phyloP scores from a whole-genome alignment of 1,284 basidiomycete genomes.

The Paramarasmius palmivorus region DNA sequence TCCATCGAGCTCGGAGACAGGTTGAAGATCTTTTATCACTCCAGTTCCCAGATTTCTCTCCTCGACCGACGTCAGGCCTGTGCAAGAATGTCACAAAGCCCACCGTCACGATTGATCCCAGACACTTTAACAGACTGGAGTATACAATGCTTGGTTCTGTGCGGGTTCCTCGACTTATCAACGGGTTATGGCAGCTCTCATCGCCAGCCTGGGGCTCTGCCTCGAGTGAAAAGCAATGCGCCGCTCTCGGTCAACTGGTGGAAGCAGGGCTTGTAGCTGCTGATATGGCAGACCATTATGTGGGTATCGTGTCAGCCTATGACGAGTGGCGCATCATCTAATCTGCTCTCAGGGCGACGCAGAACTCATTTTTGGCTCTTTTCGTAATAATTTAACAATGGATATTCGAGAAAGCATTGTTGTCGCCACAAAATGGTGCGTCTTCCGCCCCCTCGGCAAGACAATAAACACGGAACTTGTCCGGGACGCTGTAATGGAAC shows the following conservation, averaged over 20 bases:
- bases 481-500: conserved; percentile 15
- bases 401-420: conserved; percentile 8
- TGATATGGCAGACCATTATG: conserved; percentile 21
- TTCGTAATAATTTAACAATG: conserved; percentile 14
- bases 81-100: not conserved
- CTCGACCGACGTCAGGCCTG: not conserved
- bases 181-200: conserved; percentile 53
- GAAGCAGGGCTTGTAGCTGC: conserved; percentile 35
- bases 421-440: conserved; percentile 20
- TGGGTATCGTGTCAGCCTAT: not conserved
- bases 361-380: conserved; percentile 17
- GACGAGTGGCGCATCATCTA: not conserved
- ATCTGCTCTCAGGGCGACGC: conserved; percentile 16
- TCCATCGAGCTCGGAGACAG: conserved; percentile 17
- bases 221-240: conserved; percentile 38
- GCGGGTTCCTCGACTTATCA: conserved; percentile 40
- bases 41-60: conserved; percentile 4
- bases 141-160: conserved; percentile 12
- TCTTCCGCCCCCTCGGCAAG: conserved; percentile 15
- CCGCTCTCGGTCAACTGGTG: conserved; percentile 40
- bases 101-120: conserved; percentile 2
- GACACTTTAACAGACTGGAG: conserved; percentile 6
- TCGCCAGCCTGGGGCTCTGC: conserved; percentile 53
- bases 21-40: conserved; percentile 16
- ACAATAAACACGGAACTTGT: conserved; percentile 15